Evolutionary conservation across 441 rosid species (phyloP).

Genomic region (Kokia cookei): DNA sequence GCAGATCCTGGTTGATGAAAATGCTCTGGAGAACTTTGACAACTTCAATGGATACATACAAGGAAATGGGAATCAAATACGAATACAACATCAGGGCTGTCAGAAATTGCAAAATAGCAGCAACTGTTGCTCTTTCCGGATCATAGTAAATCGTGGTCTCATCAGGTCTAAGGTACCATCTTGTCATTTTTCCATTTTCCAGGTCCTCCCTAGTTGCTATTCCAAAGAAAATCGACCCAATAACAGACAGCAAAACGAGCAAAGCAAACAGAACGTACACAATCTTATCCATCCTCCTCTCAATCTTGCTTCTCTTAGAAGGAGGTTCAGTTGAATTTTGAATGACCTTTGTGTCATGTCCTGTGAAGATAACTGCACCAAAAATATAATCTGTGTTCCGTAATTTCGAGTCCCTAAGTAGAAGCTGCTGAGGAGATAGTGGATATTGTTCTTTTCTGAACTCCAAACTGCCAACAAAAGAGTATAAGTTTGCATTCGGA

Average conservation of each 20-base stretch:
- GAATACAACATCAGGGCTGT: slow-evolving; percentile 86
- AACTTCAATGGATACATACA: slow-evolving; percentile 92
- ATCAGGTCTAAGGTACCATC: slow-evolving; percentile 95
- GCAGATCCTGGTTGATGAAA: slow-evolving; percentile 77
- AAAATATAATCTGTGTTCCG: slow-evolving; percentile 84
- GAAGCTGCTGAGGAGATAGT: slow-evolving; percentile 85
- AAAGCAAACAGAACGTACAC: slow-evolving; percentile 63
- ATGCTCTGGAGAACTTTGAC: slow-evolving; percentile 89
- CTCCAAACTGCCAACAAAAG: slow-evolving; percentile 79
- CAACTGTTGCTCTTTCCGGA: slow-evolving; percentile 49
- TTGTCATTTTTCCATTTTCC: slow-evolving; percentile 61
- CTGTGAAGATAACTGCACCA: slow-evolving; percentile 88
- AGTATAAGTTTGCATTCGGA: slow-evolving; percentile 85
- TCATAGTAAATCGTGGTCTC: slow-evolving; percentile 60
- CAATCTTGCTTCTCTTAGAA: slow-evolving; percentile 91
- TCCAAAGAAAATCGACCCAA: slow-evolving; percentile 77
- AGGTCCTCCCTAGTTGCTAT: slow-evolving; percentile 58
- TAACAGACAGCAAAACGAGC: slow-evolving; percentile 51
- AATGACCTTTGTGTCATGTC: slow-evolving; percentile 84
- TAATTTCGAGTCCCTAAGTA: slow-evolving; percentile 84
- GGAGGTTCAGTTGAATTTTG: slow-evolving; percentile 92
- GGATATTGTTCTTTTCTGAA: slow-evolving; percentile 54
- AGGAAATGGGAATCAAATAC: slow-evolving; percentile 89
- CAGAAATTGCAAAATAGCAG: slow-evolving; percentile 68
- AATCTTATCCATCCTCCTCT: slow-evolving; percentile 79